These are phyloP conservation scores for Bipolaris victoriae DNA, from an alignment of 2,329 filamentous ascomycete species.

Conservation along the genomic window DNA sequence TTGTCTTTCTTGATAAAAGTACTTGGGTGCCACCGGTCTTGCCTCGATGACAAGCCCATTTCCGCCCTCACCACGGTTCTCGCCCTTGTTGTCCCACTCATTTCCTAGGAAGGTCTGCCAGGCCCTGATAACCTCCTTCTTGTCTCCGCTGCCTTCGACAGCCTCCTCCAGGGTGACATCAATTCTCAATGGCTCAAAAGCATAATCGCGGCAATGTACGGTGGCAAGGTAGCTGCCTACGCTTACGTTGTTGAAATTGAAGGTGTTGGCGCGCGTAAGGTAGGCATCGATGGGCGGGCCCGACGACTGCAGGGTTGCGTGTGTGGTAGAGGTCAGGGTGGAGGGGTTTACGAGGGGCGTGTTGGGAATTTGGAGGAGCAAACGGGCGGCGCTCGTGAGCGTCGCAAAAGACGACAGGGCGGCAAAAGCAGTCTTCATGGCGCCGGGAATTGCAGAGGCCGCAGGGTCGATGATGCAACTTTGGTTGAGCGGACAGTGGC, in stretches of 20 bases:
- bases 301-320: constrained; percentile 69
- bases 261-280: constrained; percentile 71
- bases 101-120: constrained; percentile 91
- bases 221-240: constrained; percentile 81
- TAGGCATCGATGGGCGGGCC: constrained; percentile 62
- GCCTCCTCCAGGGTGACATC: constrained; percentile 62
- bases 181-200: constrained; percentile 79
- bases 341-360: constrained; percentile 54
- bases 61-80: constrained; percentile 56
- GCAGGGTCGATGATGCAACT: constrained; percentile 2
- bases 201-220: constrained; percentile 74
- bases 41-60: constrained; percentile 64
- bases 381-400: constrained; percentile 50
- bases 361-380: constrained; percentile 60
- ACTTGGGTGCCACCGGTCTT: constrained; percentile 67
- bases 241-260: constrained; percentile 76
- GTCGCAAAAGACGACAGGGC: constrained; percentile 52
- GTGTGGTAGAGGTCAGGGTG: constrained; percentile 62
- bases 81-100: constrained; percentile 86
- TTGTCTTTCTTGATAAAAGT: constrained; percentile 76
- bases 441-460: not conserved
- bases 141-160: constrained; percentile 38
- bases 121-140: constrained; percentile 60
- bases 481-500: not conserved
- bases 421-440: constrained; percentile 45